Percentiles rank a stretch among this genome's conserved stretches.
These are phyloP conservation scores for Hanseniaspora lindneri DNA, from an alignment of 805 yeast genomes.

Conservation along the genomic window DNA sequence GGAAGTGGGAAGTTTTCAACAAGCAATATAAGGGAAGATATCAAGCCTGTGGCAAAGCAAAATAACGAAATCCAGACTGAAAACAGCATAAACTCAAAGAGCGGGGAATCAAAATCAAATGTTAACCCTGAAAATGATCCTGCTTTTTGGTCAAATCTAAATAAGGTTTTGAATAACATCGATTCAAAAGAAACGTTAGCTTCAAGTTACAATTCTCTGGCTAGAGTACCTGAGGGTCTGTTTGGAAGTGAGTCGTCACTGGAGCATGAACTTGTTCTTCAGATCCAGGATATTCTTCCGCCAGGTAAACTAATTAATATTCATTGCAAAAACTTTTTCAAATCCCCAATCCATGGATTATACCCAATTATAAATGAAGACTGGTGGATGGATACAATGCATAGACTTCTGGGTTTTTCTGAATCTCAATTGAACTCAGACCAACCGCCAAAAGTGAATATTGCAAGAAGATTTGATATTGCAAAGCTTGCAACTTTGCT, in stretches of 20 bases:
- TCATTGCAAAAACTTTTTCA: conserved; percentile 35
- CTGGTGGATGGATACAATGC: conserved; percentile 28
- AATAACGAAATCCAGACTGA: background rate
- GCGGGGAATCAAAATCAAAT: background rate
- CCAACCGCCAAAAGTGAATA: conserved; percentile 26
- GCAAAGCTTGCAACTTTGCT: conserved; percentile 39
- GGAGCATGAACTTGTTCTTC: conserved; percentile 14
- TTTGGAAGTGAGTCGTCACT: conserved; percentile 14
- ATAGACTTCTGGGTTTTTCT: conserved; percentile 14
- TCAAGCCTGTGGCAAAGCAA: conserved; percentile 2
- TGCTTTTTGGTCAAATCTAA: conserved; percentile 18
- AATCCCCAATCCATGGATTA: conserved; percentile 34
- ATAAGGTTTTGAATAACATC: conserved; percentile 17
- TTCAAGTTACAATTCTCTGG: background rate
- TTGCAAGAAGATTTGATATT: conserved; percentile 37
- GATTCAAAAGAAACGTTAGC: conserved; percentile 16
- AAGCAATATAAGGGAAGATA: conserved; percentile 14
- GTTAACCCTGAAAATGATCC: conserved; percentile 15
- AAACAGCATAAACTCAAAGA: too few relatives aligned
- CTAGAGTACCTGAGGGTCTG: conserved; percentile 17
- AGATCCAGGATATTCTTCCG: conserved; percentile 35
- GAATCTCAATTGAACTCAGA: conserved; percentile 27
- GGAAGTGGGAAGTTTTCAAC: background rate
- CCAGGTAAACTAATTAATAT: conserved; percentile 36
- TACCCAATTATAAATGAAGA: conserved; percentile 37